Percentiles rank a stretch among this genome's conserved stretches.
phyloP scores from a whole-genome alignment of 2,329 filamentous ascomycete species.

The Fusarium sp. region DNA sequence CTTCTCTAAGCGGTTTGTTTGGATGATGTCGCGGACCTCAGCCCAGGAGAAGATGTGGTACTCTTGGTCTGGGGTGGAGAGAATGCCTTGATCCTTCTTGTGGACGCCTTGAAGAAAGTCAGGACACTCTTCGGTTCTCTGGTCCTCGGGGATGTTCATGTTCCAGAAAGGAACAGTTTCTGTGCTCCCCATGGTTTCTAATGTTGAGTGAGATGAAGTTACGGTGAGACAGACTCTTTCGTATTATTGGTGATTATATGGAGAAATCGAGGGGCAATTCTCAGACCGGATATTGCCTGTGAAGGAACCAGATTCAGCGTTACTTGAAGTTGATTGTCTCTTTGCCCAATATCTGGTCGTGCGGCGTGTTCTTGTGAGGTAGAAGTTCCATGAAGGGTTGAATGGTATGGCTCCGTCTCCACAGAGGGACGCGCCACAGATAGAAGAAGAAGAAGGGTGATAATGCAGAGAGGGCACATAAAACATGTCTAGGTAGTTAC shows the following conservation, averaged over 20 bases:
- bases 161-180: constrained; percentile 76
- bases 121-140: constrained; percentile 75
- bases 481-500: not conserved
- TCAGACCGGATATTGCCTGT: not conserved
- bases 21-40: constrained; percentile 70
- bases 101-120: constrained; percentile 70
- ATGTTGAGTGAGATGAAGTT: not conserved
- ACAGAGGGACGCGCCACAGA: not conserved
- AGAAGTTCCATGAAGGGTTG: not conserved
- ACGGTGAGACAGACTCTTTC: constrained; percentile 17
- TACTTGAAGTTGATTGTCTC: not conserved
- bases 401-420: constrained; percentile 5
- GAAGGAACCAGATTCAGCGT: not conserved
- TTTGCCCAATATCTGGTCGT: not conserved
- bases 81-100: constrained; percentile 74
- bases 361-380: not conserved
- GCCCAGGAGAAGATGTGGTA: constrained; percentile 75
- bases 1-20: constrained; percentile 72
- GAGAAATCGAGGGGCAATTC: not conserved
- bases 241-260: not conserved
- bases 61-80: constrained; percentile 74
- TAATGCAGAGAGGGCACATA: not conserved
- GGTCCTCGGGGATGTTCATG: constrained; percentile 73
- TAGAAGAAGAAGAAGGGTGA: not conserved
- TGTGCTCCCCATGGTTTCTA: constrained; percentile 48